These are phyloP conservation scores for Pterocarpus santalinus DNA, from an alignment of 306 rosid genomes.

Conservation along the genomic window DNA sequence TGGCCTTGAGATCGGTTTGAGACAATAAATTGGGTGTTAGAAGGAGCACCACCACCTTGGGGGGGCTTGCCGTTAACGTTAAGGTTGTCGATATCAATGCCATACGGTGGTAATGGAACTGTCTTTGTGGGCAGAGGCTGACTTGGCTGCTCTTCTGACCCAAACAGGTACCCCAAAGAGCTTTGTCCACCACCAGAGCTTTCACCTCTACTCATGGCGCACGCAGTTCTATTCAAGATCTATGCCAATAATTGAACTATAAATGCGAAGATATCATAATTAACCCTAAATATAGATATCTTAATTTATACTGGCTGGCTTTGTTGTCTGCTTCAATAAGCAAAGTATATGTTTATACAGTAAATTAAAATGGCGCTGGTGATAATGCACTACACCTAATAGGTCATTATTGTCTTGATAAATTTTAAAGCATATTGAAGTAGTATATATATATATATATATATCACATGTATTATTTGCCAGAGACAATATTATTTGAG, in stretches of 20 bases:
- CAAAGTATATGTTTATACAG: constrained; percentile 20
- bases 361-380: constrained; percentile 18
- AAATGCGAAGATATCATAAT: neutral
- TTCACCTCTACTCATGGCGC: constrained; percentile 74
- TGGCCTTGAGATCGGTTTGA: constrained; percentile 65
- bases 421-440: neutral
- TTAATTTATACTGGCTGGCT: neutral
- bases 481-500: no score
- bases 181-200: constrained; percentile 79
- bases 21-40: constrained; percentile 40
- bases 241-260: neutral
- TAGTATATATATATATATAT: neutral
- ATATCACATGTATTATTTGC: no score
- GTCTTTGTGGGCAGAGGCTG: constrained; percentile 51
- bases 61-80: constrained; percentile 36
- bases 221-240: constrained; percentile 29
- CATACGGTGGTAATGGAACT: constrained; percentile 63
- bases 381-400: constrained; percentile 46
- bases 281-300: no score
- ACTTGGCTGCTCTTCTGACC: constrained; percentile 63
- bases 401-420: constrained; percentile 22
- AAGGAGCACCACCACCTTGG: constrained; percentile 39
- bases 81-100: constrained; percentile 47
- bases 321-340: constrained; percentile 34
- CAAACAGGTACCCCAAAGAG: constrained; percentile 78